These are phyloP conservation scores for Apiotrichum brassicae DNA, from an alignment of 1,284 basidiomycete genomes.

Conservation along the genomic window DNA sequence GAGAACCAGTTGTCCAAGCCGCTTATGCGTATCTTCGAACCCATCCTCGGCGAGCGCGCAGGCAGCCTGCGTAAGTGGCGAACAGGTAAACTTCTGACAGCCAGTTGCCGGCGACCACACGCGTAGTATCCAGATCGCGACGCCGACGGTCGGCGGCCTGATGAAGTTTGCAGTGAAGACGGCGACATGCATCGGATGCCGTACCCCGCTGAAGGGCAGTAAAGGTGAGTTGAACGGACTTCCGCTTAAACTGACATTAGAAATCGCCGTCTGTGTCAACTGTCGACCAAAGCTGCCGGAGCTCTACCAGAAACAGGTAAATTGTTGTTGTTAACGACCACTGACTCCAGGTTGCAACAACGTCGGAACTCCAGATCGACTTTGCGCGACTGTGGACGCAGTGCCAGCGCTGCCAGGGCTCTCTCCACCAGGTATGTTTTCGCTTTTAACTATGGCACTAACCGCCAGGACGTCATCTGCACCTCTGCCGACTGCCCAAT, in stretches of 20 bases:
- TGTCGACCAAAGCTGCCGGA: conserved; percentile 76
- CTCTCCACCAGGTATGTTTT: conserved; percentile 71
- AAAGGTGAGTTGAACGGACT: conserved; percentile 54
- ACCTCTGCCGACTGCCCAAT: conserved; percentile 97
- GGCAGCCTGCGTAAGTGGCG: conserved; percentile 62
- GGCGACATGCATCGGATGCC: conserved; percentile 86
- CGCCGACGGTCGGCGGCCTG: conserved; percentile 83
- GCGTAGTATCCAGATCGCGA: conserved; percentile 85
- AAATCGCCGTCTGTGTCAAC: conserved; percentile 87
- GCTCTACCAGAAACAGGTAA: conserved; percentile 81
- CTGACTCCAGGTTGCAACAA: conserved; percentile 50
- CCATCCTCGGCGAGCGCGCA: conserved; percentile 88
- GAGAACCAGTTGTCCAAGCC: conserved; percentile 96
- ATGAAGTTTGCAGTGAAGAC: conserved; percentile 98
- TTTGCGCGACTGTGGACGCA: conserved; percentile 95
- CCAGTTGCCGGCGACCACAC: conserved; percentile 90
- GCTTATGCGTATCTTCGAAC: conserved; percentile 91
- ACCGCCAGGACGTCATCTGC: conserved; percentile 78
- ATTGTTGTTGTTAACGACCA: conserved; percentile 4
- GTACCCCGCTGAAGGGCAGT: conserved; percentile 68
- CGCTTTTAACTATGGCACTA: background rate
- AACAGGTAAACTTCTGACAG: background rate
- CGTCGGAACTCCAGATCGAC: conserved; percentile 74
- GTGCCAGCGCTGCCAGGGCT: conserved; percentile 93
- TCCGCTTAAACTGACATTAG: conserved; percentile 47